Evolutionary conservation across 495 filamentous ascomycete species (phyloP).

Genomic region (Penicillium salamii): DNA sequence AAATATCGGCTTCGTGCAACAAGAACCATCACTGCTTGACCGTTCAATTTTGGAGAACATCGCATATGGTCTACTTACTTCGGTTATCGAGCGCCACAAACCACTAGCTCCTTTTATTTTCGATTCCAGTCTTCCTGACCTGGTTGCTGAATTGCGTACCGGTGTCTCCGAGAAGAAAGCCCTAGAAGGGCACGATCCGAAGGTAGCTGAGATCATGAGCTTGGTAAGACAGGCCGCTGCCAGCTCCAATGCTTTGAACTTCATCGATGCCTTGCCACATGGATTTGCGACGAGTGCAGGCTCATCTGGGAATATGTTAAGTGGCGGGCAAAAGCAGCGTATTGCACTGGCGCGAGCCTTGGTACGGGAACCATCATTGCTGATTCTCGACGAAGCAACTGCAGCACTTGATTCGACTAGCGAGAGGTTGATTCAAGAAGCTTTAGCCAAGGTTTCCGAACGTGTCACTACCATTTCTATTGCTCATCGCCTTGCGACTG

Average conservation of each 20-base stretch:
- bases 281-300: constrained; percentile 52
- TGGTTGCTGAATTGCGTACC: constrained; percentile 26
- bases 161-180: constrained; percentile 24
- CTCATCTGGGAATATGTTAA: constrained; percentile 52
- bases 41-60: constrained; percentile 69
- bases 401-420: constrained; percentile 50
- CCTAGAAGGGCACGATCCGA: constrained; percentile 13
- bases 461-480: constrained; percentile 40
- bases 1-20: constrained; percentile 61
- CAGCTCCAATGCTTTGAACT: constrained; percentile 37
- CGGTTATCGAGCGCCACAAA: constrained; percentile 32
- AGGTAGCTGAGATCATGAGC: constrained; percentile 33
- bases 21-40: constrained; percentile 61
- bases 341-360: constrained; percentile 67
- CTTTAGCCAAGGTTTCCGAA: constrained; percentile 37
- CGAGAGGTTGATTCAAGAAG: constrained; percentile 46
- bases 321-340: constrained; percentile 60
- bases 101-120: constrained; percentile 32
- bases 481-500: constrained; percentile 39
- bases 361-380: constrained; percentile 67
- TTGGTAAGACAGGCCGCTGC: constrained; percentile 37
- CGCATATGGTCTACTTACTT: constrained; percentile 59
- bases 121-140: constrained; percentile 24
- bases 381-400: constrained; percentile 81
- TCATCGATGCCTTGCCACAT: constrained; percentile 46